Evolutionary conservation across 2,329 filamentous ascomycete genomes (phyloP).

Genomic region (Hymenotorrendiella dingleyae): DNA sequence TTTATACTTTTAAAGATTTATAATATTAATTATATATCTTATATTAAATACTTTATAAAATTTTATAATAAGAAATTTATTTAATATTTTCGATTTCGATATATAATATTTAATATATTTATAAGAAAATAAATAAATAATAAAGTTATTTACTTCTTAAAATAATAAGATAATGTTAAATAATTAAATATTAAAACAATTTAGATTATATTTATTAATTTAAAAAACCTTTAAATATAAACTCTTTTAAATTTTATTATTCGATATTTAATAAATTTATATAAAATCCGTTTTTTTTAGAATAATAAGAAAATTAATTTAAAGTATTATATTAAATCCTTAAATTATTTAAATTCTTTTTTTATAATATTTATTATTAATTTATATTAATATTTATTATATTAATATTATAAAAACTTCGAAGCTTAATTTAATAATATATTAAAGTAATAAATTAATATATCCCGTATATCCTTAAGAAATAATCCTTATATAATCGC

Average conservation of each 20-base stretch:
- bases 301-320: not conserved
- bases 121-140: not conserved
- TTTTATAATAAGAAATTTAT: not conserved
- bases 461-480: not conserved
- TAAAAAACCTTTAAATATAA: too few relatives aligned
- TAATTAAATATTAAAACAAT: too few relatives aligned
- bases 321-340: not conserved
- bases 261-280: too few relatives aligned
- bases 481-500: not conserved
- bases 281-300: too few relatives aligned
- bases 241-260: not conserved
- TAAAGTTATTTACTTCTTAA: not conserved
- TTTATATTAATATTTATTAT: not conserved
- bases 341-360: not conserved
- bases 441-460: not conserved
- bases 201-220: too few relatives aligned
- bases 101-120: not conserved
- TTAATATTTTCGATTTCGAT: not conserved
- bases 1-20: not conserved
- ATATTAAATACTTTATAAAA: not conserved
- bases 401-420: not conserved
- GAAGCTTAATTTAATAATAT: not conserved
- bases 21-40: not conserved
- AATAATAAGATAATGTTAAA: not conserved
- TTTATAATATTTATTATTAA: not conserved